Evolutionary conservation across 352 stramenopile species (phyloP).

Genomic region (Thraustotheca clavata): DNA sequence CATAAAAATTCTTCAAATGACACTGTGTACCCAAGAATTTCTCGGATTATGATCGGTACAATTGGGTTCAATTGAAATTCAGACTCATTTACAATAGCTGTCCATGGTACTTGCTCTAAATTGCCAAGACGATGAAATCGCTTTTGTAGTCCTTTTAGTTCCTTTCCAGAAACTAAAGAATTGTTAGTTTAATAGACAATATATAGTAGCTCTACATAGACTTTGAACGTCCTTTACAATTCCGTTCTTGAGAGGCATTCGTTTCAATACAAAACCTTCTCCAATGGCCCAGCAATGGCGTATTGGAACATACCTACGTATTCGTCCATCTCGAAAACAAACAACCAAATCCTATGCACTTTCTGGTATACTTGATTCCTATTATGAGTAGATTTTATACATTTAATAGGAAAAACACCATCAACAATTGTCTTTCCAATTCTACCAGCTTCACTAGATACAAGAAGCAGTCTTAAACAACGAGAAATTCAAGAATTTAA

Average conservation of each 20-base stretch:
- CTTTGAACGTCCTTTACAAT: no score
- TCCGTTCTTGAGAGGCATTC: no score
- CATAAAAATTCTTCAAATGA: background rate
- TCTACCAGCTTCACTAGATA: slow-evolving; percentile 39
- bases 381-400: background rate
- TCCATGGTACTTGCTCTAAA: background rate
- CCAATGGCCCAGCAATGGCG: slow-evolving; percentile 56
- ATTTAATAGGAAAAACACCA: slow-evolving; percentile 33
- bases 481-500: slow-evolving; percentile 61
- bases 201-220: no score
- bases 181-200: no score
- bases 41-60: background rate
- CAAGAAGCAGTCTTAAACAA: slow-evolving; percentile 56
- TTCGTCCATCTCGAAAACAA: slow-evolving; percentile 52
- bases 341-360: slow-evolving; percentile 11
- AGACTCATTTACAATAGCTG: background rate
- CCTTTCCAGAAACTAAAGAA: slow-evolving; percentile 4
- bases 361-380: background rate
- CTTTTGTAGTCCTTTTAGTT: slow-evolving; percentile 10
- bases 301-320: slow-evolving; percentile 63
- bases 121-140: background rate
- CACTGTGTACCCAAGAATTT: background rate
- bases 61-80: background rate
- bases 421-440: slow-evolving; percentile 48
- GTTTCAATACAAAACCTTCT: slow-evolving; percentile 5